These are phyloP conservation scores for Phialophora chinensis DNA, from an alignment of 2,329 filamentous ascomycete species.

Conservation along the genomic window DNA sequence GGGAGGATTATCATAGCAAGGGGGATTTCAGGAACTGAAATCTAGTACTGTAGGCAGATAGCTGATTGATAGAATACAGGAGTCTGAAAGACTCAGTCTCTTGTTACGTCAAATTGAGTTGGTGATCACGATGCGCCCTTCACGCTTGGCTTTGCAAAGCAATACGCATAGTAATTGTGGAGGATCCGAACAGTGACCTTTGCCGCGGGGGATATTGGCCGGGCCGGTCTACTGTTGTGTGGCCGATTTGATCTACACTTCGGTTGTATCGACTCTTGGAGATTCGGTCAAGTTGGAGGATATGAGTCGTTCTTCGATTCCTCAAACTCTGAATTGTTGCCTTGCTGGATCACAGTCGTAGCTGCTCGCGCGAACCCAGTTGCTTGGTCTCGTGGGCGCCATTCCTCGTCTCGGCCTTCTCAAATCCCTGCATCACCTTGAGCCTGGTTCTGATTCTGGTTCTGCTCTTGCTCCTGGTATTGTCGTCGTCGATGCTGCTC, in stretches of 20 bases:
- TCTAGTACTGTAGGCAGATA: background rate
- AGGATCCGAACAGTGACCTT: no score
- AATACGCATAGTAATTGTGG: background rate
- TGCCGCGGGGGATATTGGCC: no score
- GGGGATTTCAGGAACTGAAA: conserved; percentile 41
- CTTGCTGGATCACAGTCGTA: background rate
- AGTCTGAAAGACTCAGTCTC: background rate
- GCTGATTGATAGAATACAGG: background rate
- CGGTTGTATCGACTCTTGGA: background rate
- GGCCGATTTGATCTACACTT: background rate
- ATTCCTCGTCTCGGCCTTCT: background rate
- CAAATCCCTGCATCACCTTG: background rate
- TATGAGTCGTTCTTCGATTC: background rate
- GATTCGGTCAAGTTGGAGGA: background rate
- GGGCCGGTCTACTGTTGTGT: background rate
- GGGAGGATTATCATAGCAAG: conserved; percentile 40
- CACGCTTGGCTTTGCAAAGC: background rate
- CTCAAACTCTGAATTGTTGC: background rate
- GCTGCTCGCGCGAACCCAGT: background rate
- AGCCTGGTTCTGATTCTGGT: background rate
- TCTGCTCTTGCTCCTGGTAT: background rate
- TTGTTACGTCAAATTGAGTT: background rate
- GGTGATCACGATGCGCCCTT: background rate
- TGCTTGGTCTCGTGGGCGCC: background rate
- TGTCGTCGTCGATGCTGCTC: background rate